Percentiles rank a stretch among this genome's conserved stretches.
Evolutionary conservation across 441 rosid genomes (phyloP).

Genomic region (Cnidoscolus chayamansa): DNA sequence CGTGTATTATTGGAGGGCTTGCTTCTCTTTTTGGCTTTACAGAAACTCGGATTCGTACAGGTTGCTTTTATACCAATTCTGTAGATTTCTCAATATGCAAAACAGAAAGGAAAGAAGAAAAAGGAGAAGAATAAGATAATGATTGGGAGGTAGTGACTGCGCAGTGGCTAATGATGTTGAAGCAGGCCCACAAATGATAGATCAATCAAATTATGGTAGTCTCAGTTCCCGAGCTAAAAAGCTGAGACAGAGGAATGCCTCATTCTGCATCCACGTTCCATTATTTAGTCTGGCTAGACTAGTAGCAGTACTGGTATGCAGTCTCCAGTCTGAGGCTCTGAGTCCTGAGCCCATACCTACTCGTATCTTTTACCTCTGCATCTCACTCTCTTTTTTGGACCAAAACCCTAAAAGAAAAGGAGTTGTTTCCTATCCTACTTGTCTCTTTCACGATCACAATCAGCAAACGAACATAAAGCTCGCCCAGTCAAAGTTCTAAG

Average conservation of each 20-base stretch:
- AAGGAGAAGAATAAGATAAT: background rate
- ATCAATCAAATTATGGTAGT: background rate
- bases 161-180: constrained; percentile 6
- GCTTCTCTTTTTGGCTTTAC: background rate
- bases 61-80: background rate
- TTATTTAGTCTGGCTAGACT: background rate
- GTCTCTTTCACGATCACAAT: constrained; percentile 24
- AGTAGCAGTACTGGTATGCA: background rate
- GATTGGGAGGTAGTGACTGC: background rate
- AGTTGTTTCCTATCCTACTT: background rate
- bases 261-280: background rate
- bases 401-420: background rate
- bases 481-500: constrained; percentile 20
- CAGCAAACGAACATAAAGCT: background rate
- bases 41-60: background rate
- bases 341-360: constrained; percentile 3
- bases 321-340: too few relatives aligned
- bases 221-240: constrained; percentile 14
- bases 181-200: constrained; percentile 14
- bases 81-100: background rate
- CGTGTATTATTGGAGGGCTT: background rate
- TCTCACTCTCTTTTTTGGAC: background rate
- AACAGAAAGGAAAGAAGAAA: background rate
- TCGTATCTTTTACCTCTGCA: constrained; percentile 15
- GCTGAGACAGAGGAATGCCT: constrained; percentile 5